Conservation (phyloP, 805 yeast genomes). For the Scheffersomyces coipomensis region DNA sequence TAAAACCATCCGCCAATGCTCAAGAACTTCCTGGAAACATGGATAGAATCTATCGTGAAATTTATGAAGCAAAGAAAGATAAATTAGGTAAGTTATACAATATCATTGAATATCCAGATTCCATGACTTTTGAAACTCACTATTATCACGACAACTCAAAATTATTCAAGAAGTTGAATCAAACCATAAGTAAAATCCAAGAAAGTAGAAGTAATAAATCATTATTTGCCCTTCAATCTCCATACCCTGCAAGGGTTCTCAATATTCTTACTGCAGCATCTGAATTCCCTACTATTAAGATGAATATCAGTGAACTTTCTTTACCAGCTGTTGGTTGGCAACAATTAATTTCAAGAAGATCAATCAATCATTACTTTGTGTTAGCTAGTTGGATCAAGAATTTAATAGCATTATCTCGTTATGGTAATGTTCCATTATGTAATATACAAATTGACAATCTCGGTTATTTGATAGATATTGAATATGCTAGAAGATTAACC, state of each 20-base stretch:
- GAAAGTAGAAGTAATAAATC: slow-evolving; percentile 63
- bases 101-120: slow-evolving; percentile 52
- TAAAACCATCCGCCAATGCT: slow-evolving; percentile 69
- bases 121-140: slow-evolving; percentile 52
- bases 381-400: slow-evolving; percentile 72
- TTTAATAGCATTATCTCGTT: slow-evolving; percentile 62
- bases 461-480: slow-evolving; percentile 78
- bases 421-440: slow-evolving; percentile 82
- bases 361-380: slow-evolving; percentile 69
- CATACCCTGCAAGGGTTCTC: slow-evolving; percentile 48
- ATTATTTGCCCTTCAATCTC: slow-evolving; percentile 72
- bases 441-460: slow-evolving; percentile 77
- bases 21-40: slow-evolving; percentile 60
- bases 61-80: slow-evolving; percentile 46
- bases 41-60: slow-evolving; percentile 54
- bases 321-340: slow-evolving; percentile 86
- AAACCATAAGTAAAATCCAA: slow-evolving; percentile 51
- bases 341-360: slow-evolving; percentile 56
- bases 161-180: slow-evolving; percentile 58
- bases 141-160: slow-evolving; percentile 55
- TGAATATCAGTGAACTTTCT: slow-evolving; percentile 56
- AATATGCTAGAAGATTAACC: slow-evolving; percentile 75
- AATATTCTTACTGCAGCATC: slow-evolving; percentile 45
- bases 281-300: slow-evolving; percentile 62
- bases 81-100: slow-evolving; percentile 40